Evolutionary conservation across 2,329 filamentous ascomycete species (phyloP).

Genomic region (Alternaria angustiovoidea): DNA sequence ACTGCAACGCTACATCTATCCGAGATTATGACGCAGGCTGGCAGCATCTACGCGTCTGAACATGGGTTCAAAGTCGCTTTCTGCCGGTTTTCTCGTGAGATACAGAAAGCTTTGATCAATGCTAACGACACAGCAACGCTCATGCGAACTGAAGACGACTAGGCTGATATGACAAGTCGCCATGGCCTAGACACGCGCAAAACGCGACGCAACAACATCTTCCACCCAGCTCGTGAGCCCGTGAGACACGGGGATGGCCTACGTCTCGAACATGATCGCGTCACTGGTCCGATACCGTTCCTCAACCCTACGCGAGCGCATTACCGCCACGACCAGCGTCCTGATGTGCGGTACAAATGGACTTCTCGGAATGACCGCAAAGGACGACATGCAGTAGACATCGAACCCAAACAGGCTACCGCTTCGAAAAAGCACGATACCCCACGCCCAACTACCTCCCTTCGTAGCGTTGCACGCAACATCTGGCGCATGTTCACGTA

Average conservation of each 20-base stretch:
- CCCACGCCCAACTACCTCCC: conserved; percentile 47
- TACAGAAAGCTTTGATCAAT: not conserved
- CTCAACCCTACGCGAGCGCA: conserved; percentile 58
- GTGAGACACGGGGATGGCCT: conserved; percentile 31
- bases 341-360: conserved; percentile 51
- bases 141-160: not conserved
- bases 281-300: conserved; percentile 56
- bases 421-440: conserved; percentile 31
- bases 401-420: conserved; percentile 24
- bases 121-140: not conserved
- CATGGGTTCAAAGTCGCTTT: not conserved
- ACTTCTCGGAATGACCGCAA: conserved; percentile 56
- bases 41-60: not conserved
- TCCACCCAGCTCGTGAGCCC: conserved; percentile 37
- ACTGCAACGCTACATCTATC: not conserved
- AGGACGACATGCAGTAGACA: conserved; percentile 51
- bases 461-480: conserved; percentile 43
- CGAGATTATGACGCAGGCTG: conserved; percentile 4
- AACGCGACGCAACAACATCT: conserved; percentile 37
- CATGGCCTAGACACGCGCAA: not conserved
- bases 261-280: conserved; percentile 29
- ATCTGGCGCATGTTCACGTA: conserved; percentile 60
- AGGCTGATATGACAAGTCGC: not conserved
- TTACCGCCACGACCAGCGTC: conserved; percentile 29
- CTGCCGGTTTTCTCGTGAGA: not conserved